Percentiles rank a stretch among this genome's conserved stretches.
phyloP scores from a whole-genome alignment of 1,284 basidiomycete species.

The Amylostereum chailletii region DNA sequence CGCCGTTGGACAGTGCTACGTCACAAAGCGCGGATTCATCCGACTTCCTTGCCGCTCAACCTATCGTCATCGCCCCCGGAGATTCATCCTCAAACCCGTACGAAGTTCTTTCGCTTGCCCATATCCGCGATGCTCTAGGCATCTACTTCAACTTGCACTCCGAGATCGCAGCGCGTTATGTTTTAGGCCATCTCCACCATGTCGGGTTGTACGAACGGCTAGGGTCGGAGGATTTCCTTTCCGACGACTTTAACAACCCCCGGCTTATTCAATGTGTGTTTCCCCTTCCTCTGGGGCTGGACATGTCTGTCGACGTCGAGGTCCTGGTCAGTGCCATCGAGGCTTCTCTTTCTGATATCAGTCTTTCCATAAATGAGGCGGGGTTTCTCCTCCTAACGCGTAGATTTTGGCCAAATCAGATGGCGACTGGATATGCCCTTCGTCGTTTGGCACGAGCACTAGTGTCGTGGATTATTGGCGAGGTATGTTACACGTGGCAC shows the following conservation, averaged over 20 bases:
- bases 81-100: slow-evolving; percentile 37
- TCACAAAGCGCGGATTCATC: slow-evolving; percentile 21
- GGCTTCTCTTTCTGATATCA: slow-evolving; percentile 57
- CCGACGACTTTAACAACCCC: slow-evolving; percentile 22
- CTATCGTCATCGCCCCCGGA: background rate
- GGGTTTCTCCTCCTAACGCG: slow-evolving; percentile 58
- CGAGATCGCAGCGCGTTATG: slow-evolving; percentile 39
- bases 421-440: slow-evolving; percentile 61
- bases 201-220: slow-evolving; percentile 50
- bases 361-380: slow-evolving; percentile 66
- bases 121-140: slow-evolving; percentile 55
- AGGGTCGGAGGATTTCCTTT: slow-evolving; percentile 28
- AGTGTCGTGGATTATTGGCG: slow-evolving; percentile 53
- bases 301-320: slow-evolving; percentile 65
- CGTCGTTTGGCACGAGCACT: slow-evolving; percentile 43
- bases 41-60: slow-evolving; percentile 35
- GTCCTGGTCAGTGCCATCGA: slow-evolving; percentile 66
- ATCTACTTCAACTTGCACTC: slow-evolving; percentile 48
- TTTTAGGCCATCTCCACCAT: slow-evolving; percentile 52
- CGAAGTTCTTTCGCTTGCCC: slow-evolving; percentile 48
- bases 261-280: slow-evolving; percentile 41
- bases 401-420: slow-evolving; percentile 64
- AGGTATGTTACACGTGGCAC: slow-evolving; percentile 33
- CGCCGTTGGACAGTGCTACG: slow-evolving; percentile 25
- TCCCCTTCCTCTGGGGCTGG: slow-evolving; percentile 60